phyloP scores from a whole-genome alignment of 768 basidiomycete species.

The Saitozyma podzolica region DNA sequence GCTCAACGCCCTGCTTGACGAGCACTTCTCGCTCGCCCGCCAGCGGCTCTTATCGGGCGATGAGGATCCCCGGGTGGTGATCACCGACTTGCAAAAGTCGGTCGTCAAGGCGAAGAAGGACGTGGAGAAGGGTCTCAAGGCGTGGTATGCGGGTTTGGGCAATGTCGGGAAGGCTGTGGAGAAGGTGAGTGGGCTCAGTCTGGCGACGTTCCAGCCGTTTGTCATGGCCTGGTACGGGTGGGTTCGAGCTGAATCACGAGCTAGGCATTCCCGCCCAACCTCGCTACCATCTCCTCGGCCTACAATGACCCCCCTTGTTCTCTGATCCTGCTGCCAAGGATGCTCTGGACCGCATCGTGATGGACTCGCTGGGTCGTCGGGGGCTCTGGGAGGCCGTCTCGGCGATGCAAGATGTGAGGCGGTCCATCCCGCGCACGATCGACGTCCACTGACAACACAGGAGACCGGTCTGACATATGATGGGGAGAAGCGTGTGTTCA shows the following conservation, averaged over 20 bases:
- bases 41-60: slow-evolving; percentile 24
- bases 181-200: slow-evolving; percentile 63
- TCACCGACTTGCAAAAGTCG: slow-evolving; percentile 47
- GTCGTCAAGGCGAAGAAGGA: slow-evolving; percentile 77
- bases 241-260: too few species aligned
- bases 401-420: slow-evolving; percentile 35
- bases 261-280: slow-evolving; percentile 42
- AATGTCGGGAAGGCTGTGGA: slow-evolving; percentile 83
- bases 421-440: not conserved
- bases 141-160: slow-evolving; percentile 73
- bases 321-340: slow-evolving; percentile 23
- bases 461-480: slow-evolving; percentile 34
- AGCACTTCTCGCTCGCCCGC: slow-evolving; percentile 31
- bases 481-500: slow-evolving; percentile 15
- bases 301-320: slow-evolving; percentile 48
- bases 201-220: not conserved
- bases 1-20: slow-evolving; percentile 36
- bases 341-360: slow-evolving; percentile 38
- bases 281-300: slow-evolving; percentile 34
- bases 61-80: slow-evolving; percentile 31
- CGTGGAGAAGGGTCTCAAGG: slow-evolving; percentile 83
- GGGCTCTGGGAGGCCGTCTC: slow-evolving; percentile 47
- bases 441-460: slow-evolving; percentile 5
- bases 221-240: not conserved
- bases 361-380: slow-evolving; percentile 43